Percentiles rank a stretch among this genome's conserved stretches.
Evolutionary conservation across 768 basidiomycete species (phyloP).

Genomic region (Naganishia vishniacii): DNA sequence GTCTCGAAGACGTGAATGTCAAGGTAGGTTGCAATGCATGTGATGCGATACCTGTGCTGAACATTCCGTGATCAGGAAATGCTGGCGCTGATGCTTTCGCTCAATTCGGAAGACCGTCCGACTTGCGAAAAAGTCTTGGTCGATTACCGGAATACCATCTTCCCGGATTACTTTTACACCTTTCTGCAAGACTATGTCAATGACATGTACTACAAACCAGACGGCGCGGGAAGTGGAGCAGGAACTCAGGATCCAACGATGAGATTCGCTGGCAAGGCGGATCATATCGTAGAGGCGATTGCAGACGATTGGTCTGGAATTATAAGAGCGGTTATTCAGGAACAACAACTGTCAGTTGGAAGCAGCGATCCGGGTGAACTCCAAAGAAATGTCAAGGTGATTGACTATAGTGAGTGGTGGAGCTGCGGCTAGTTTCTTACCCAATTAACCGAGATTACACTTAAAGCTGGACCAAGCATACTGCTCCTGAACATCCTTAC

Average conservation of each 20-base stretch:
- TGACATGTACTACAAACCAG: conserved; percentile 63
- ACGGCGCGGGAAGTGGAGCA: conserved; percentile 73
- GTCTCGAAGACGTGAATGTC: conserved; percentile 75
- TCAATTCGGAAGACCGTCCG: conserved; percentile 70
- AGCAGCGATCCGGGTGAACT: conserved; percentile 13
- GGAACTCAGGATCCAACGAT: conserved; percentile 20
- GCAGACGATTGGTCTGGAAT: conserved; percentile 27
- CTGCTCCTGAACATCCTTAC: conserved; percentile 80
- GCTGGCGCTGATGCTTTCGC: conserved; percentile 81
- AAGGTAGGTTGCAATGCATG: conserved; percentile 55
- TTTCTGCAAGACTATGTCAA: conserved; percentile 86
- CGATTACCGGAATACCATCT: conserved; percentile 67
- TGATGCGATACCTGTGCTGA: background rate
- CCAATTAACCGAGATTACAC: background rate
- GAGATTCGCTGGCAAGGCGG: conserved; percentile 22
- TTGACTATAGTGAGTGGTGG: conserved; percentile 28
- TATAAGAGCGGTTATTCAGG: conserved; percentile 23
- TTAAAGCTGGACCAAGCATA: conserved; percentile 83
- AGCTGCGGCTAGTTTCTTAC: too few relatives aligned
- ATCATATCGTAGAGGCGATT: conserved; percentile 20
- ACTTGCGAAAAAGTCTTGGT: conserved; percentile 75
- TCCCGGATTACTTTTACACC: conserved; percentile 90
- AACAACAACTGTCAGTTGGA: conserved; percentile 14
- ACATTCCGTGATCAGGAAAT: conserved; percentile 57
- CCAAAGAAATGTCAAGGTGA: conserved; percentile 31